Evolutionary conservation across 1,284 basidiomycete species (phyloP), one percentile per base, ranked within the genome.

Genomic region (Ceratobasidium sp.): DNA sequence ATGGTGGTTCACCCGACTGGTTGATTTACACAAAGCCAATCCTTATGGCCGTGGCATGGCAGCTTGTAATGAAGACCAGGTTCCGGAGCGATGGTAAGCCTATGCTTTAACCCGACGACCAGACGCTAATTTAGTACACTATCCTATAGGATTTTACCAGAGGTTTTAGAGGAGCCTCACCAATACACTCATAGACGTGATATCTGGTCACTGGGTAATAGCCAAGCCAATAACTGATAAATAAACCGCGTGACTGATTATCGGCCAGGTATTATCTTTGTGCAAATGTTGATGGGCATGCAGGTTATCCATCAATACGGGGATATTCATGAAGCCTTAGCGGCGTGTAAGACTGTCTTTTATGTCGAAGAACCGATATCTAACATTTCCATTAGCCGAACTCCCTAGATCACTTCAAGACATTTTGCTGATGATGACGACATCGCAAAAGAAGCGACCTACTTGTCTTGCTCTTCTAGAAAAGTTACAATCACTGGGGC

Each of bases 241-340:
- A 10, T 2, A 39, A 48, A 5, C 14, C 3, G 9, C 10, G 34
- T 30, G 59, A 41, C 59, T 61, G 18, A 2, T 32, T 9, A 14
- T 12, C n/a, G 26, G 23, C 9, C 28, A 0, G 92, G 91, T 0
- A 85, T 93, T 48, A 83, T 92, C 3, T 81, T 92, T 41, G 76
- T 93, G 60, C 91, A 92, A 79, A 93, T 93, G 92, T 79, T 93
- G 12, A 78, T 90, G 28, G 91, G 92, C 0, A 80, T 88, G 70
- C 85, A 89, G 75, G 89, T 92, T 5, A 85, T 85, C 69, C 83
- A 87, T 2, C 76, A 77, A 30, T 84, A 79, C 5, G 81, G 83
- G 46, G 71, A 71, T 36, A 65, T 70, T 26, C 65, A 73, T 23
- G 74, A 75, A 26, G 72, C 73, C 9, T 61, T 74, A 18, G 50